Conservation (phyloP, 179 eudicot genomes). For the Beta corolliflora region DNA sequence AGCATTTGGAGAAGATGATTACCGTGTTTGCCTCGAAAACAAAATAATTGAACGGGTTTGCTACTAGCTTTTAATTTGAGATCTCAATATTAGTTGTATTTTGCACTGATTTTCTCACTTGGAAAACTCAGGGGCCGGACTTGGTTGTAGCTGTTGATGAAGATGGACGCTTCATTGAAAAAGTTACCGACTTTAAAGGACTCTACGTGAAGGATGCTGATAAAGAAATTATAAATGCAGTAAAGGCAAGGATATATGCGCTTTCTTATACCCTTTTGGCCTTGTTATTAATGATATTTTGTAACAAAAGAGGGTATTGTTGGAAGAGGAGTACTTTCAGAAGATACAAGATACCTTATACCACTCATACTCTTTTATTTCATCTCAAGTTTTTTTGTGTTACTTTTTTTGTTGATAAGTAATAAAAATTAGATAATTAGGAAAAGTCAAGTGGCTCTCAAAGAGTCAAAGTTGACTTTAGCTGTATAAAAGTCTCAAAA, state of each 20-base stretch:
- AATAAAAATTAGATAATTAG: too few relatives aligned
- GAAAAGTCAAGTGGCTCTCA: too few relatives aligned
- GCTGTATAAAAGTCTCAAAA: too few relatives aligned
- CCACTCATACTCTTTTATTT: neutral
- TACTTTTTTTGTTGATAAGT: neutral
- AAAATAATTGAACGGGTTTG: conserved; percentile 69
- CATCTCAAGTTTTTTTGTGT: neutral
- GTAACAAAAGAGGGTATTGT: neutral
- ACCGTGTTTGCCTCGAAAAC: conserved; percentile 86
- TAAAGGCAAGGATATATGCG: conserved; percentile 57
- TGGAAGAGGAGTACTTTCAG: neutral
- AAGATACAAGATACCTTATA: too few relatives aligned
- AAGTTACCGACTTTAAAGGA: conserved; percentile 65
- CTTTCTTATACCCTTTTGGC: neutral
- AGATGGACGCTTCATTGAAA: conserved; percentile 86
- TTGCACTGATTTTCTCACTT: conserved; percentile 23
- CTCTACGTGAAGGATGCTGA: conserved; percentile 92
- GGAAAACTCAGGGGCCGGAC: conserved; percentile 61
- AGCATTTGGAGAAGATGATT: conserved; percentile 98
- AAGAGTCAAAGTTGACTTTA: too few relatives aligned
- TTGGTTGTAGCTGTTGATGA: conserved; percentile 96
- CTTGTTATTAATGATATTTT: neutral
- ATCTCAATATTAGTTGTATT: conserved; percentile 1
- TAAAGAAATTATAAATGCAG: conserved; percentile 79
- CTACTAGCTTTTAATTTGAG: neutral